phyloP scores from a whole-genome alignment of 2,329 filamentous ascomycete species.

The Arachnomyces sp. region DNA sequence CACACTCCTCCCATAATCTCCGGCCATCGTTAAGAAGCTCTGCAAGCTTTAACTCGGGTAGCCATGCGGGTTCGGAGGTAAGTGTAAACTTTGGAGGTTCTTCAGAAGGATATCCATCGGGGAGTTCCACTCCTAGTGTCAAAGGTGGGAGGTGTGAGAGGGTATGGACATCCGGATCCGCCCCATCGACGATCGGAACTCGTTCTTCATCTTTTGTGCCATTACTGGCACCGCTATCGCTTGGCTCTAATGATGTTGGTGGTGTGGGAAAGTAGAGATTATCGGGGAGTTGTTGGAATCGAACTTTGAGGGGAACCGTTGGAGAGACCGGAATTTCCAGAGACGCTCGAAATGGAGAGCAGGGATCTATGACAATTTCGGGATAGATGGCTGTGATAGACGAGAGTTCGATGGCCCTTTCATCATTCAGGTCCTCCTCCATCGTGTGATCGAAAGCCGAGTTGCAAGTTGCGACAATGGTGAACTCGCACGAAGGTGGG shows the following conservation, averaged over 20 bases:
- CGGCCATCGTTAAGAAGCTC: slow-evolving; percentile 41
- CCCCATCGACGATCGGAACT: slow-evolving; percentile 9
- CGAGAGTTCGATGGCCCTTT: slow-evolving; percentile 52
- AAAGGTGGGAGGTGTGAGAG: slow-evolving; percentile 53
- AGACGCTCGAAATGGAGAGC: slow-evolving; percentile 41
- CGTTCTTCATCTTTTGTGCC: slow-evolving; percentile 20
- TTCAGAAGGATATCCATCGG: slow-evolving; percentile 49
- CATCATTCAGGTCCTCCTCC: slow-evolving; percentile 42
- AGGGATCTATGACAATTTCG: slow-evolving; percentile 46
- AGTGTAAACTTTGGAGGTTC: slow-evolving; percentile 45
- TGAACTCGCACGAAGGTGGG: too few relatives aligned
- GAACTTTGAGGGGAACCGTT: slow-evolving; percentile 43
- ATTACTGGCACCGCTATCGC: slow-evolving; percentile 12
- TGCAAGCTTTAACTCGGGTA: slow-evolving; percentile 39
- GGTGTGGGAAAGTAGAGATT: slow-evolving; percentile 30
- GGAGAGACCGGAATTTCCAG: slow-evolving; percentile 52
- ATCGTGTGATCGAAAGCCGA: slow-evolving; percentile 15
- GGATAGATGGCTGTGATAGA: slow-evolving; percentile 57
- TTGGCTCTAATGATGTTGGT: slow-evolving; percentile 33
- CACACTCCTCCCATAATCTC: slow-evolving; percentile 54
- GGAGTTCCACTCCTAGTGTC: slow-evolving; percentile 45
- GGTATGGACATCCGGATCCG: slow-evolving; percentile 33
- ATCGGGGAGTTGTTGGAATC: slow-evolving; percentile 32
- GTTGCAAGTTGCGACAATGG: too few relatives aligned
- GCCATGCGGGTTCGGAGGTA: slow-evolving; percentile 45